Conservation (phyloP, 2,329 filamentous ascomycete genomes). For the Aspergillus vadensis region DNA sequence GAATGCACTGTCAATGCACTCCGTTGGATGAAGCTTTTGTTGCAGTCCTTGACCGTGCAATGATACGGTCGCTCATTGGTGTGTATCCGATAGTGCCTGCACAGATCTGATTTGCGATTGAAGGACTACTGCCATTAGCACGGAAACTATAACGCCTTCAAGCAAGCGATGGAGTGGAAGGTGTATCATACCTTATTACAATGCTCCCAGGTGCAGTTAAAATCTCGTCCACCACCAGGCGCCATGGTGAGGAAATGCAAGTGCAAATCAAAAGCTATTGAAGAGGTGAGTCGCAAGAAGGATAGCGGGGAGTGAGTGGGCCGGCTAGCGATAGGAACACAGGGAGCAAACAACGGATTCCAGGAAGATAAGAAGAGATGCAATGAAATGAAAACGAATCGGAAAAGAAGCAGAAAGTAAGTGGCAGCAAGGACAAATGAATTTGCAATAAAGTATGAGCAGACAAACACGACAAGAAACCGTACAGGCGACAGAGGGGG, state of each 20-base stretch:
- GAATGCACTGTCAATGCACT: slow-evolving; percentile 51
- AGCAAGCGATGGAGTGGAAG: neutral
- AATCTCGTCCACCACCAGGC: slow-evolving; percentile 45
- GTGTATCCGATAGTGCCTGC: slow-evolving; percentile 51
- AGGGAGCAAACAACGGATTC: neutral
- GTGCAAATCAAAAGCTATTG: neutral
- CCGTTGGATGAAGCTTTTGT: slow-evolving; percentile 52
- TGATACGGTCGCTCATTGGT: slow-evolving; percentile 53
- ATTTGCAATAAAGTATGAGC: neutral
- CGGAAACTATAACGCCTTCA: slow-evolving; percentile 3
- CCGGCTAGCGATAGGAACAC: neutral
- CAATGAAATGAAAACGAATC: neutral
- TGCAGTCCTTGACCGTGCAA: slow-evolving; percentile 48
- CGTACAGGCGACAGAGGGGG: slow-evolving; percentile 15
- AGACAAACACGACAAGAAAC: slow-evolving; percentile 16
- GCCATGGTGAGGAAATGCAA: slow-evolving; percentile 34
- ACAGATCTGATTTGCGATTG: slow-evolving; percentile 53
- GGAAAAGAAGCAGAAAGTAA: neutral
- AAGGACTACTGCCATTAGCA: slow-evolving; percentile 40
- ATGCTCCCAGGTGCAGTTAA: slow-evolving; percentile 47
- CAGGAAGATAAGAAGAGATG: neutral
- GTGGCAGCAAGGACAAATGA: neutral
- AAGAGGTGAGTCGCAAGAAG: slow-evolving; percentile 2
- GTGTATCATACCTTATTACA: slow-evolving; percentile 44
- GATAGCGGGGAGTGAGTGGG: neutral